These are phyloP conservation scores for Yarrowia keelungensis DNA, from an alignment of 805 yeast species.

Conservation along the genomic window DNA sequence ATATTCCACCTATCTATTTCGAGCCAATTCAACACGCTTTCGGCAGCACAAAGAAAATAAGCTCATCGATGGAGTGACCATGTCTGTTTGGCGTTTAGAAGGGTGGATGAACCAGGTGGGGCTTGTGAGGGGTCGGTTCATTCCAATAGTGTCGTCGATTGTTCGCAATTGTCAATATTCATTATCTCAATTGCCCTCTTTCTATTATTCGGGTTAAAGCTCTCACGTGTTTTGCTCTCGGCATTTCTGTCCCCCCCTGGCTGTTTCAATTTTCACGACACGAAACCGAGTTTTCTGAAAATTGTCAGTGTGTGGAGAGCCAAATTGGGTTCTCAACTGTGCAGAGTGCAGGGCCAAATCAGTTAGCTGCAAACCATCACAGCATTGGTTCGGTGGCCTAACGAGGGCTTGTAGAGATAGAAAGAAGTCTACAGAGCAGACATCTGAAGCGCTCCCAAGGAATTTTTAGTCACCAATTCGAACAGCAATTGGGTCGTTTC, in stretches of 20 bases:
- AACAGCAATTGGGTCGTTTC: too few relatives aligned
- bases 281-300: constrained; percentile 2
- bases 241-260: constrained; percentile 27
- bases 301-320: too few relatives aligned
- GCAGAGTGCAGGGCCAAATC: constrained; percentile 19
- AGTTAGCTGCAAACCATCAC: constrained; percentile 11
- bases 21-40: constrained; percentile 1
- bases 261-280: constrained; percentile 32
- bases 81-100: neutral
- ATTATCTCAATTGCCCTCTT: too few relatives aligned
- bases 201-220: too few relatives aligned
- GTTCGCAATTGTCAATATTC: too few relatives aligned
- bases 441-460: too few relatives aligned
- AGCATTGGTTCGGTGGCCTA: constrained; percentile 3
- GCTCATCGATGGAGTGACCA: constrained; percentile 5
- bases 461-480: too few relatives aligned
- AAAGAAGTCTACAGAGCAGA: neutral
- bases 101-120: neutral
- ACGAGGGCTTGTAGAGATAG: neutral
- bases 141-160: neutral
- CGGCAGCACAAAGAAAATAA: constrained; percentile 1
- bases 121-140: neutral
- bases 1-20: neutral
- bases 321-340: neutral
- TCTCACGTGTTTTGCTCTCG: neutral